Percentiles rank a stretch among this genome's conserved stretches.
Evolutionary conservation across 768 basidiomycete species (phyloP).

Genomic region (Lactarius deliciosus): DNA sequence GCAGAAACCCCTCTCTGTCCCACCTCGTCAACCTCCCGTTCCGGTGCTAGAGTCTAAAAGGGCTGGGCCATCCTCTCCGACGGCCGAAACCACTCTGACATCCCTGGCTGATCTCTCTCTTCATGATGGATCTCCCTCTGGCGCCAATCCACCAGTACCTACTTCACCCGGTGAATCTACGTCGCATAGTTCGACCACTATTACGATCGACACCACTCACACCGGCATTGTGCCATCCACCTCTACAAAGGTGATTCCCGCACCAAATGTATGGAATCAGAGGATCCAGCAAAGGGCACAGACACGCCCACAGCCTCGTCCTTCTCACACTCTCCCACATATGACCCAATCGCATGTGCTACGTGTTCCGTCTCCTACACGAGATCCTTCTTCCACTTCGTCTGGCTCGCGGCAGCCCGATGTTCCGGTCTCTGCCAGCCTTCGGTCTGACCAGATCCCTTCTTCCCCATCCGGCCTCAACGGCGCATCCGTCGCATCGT

Average conservation of each 20-base stretch:
- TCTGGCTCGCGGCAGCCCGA: conserved; percentile 15
- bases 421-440: not conserved
- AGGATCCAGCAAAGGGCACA: conserved; percentile 44
- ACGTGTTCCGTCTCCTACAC: conserved; percentile 11
- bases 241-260: conserved; percentile 30
- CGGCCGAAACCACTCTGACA: conserved; percentile 10
- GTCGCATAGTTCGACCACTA: conserved; percentile 8
- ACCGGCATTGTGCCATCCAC: conserved; percentile 11
- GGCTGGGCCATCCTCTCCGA: conserved; percentile 3
- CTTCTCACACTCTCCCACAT: conserved; percentile 23
- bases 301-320: conserved; percentile 33
- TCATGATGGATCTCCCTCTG: conserved; percentile 13
- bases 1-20: conserved; percentile 21
- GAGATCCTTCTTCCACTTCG: not conserved
- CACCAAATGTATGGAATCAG: conserved; percentile 45
- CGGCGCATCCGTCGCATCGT: conserved; percentile 9
- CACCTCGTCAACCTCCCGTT: conserved; percentile 15
- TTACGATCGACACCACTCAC: conserved; percentile 13
- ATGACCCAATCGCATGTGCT: conserved; percentile 14
- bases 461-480: conserved; percentile 16
- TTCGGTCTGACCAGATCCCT: conserved; percentile 14
- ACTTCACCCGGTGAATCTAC: conserved; percentile 14
- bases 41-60: conserved; percentile 16
- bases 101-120: conserved; percentile 19
- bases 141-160: conserved; percentile 4